These are phyloP conservation scores for Gomphus sp. DNA, from an alignment of 1,284 basidiomycete species.

Conservation along the genomic window DNA sequence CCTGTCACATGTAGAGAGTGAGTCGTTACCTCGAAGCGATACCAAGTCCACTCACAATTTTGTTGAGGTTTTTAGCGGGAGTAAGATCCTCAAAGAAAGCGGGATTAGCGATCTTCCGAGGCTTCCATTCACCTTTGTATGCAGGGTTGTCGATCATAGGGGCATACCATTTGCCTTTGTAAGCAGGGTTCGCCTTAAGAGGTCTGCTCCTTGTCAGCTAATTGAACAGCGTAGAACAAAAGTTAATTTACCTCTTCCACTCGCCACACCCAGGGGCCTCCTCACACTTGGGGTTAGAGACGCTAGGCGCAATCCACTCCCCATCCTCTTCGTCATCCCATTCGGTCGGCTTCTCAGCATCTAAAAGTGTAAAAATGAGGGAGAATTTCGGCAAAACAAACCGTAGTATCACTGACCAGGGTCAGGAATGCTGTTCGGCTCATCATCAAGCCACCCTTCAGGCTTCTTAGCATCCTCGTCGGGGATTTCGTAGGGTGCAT, in stretches of 20 bases:
- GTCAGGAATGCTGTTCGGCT: conserved; percentile 77
- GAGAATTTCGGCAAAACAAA: neutral
- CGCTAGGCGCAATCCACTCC: conserved; percentile 89
- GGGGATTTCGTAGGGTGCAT: conserved; percentile 81
- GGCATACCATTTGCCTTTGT: conserved; percentile 95
- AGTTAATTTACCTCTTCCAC: conserved; percentile 60
- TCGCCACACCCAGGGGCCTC: conserved; percentile 90
- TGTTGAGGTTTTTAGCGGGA: conserved; percentile 77
- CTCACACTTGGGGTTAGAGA: conserved; percentile 86
- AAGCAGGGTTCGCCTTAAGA: conserved; percentile 82
- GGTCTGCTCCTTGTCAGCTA: conserved; percentile 39
- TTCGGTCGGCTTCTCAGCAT: conserved; percentile 95
- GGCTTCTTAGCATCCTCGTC: conserved; percentile 88
- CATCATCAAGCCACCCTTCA: conserved; percentile 92
- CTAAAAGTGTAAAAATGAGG: conserved; percentile 25
- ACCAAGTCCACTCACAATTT: conserved; percentile 49
- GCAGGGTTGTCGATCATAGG: conserved; percentile 94
- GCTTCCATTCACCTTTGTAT: conserved; percentile 95
- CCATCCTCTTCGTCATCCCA: conserved; percentile 99
- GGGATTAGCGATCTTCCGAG: conserved; percentile 90
- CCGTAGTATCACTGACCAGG: conserved; percentile 43
- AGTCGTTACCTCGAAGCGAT: neutral
- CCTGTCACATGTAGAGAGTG: conserved; percentile 30
- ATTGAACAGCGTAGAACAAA: neutral
- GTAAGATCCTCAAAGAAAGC: conserved; percentile 83